Evolutionary conservation across 805 yeast species (phyloP), one percentile per base, ranked within the genome.

Genomic region (Barnettozyma californica): DNA sequence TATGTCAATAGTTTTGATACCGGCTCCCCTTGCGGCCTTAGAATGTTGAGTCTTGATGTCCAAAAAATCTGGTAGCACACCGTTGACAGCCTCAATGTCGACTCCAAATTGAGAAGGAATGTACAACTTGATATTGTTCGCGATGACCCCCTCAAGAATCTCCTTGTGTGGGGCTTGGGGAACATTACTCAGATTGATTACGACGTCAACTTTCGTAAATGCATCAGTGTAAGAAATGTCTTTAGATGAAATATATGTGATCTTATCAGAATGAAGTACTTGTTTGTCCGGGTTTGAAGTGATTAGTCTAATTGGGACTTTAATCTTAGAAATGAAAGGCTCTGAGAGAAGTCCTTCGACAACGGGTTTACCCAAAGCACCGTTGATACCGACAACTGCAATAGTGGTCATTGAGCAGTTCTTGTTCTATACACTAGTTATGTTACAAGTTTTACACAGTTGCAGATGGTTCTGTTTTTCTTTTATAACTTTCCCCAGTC

Each of bases 71-170:
- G 78, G 75, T 19, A 69, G 59, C 20, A 45, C 35, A 18, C 53
- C 49, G 5, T 54, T 55, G 21, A 61, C 60, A 9, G 58, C 65
- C 2, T 53, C 59, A 16, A 71, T 45, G 45, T 78, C 80, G 20
- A 68, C 56, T 36, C 87, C 89, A 55, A 76, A 81, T 56, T 80
- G 85, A 3, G 83, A 75, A 27, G 84, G 83, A 53, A 80, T 73
- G 65, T 70, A 81, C 34, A 78, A 59, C 58, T 75, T 74, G 44
- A 80, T 77, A 52, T 74, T 72, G 44, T 68, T 69, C 25, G 58
- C 63, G 9, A 61, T 58, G 3, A 73, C 73, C 7, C 74, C 71
- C 42, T 74, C 77, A 31, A 73, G 50, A n/a, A 65, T 52, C 0
- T 54, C 64, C 31, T 65, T 70, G 18, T 56, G 59, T 5, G 74